A percentile compares a stretch with the other conserved stretches of the same genome.
Conservation (phyloP, 2,329 filamentous ascomycete species). For the Cladobotryum mycophilum region DNA sequence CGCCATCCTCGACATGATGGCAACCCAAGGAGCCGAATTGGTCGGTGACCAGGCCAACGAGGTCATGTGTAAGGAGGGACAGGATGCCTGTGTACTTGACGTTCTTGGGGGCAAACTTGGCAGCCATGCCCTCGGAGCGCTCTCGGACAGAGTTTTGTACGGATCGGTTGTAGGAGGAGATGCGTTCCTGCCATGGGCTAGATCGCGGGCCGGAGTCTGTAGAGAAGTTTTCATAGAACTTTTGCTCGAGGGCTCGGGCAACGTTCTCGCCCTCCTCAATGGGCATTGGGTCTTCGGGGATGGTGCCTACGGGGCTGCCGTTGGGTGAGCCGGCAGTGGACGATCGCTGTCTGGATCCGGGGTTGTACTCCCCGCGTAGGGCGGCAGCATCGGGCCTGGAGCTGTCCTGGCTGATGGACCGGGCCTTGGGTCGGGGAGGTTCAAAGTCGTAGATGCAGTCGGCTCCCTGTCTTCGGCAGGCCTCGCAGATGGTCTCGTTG, state of each 20-base stretch:
- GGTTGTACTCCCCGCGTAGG: slow-evolving; percentile 12
- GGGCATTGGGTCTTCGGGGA: slow-evolving; percentile 16
- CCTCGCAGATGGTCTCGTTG: slow-evolving; percentile 32
- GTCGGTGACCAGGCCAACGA: slow-evolving; percentile 24
- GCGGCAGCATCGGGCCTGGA: slow-evolving; percentile 13
- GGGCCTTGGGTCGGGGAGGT: slow-evolving; percentile 23
- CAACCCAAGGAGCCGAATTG: slow-evolving; percentile 26
- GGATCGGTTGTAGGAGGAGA: slow-evolving; percentile 15
- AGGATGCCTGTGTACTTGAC: slow-evolving; percentile 22
- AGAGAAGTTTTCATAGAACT: slow-evolving; percentile 25
- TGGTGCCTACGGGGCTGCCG: slow-evolving; percentile 18
- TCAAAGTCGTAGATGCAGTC: slow-evolving; percentile 35
- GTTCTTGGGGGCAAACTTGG: slow-evolving; percentile 16
- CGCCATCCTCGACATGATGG: slow-evolving; percentile 21
- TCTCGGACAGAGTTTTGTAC: slow-evolving; percentile 9
- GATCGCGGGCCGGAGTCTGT: slow-evolving; percentile 12
- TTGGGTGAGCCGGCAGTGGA: slow-evolving; percentile 19
- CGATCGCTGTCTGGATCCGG: slow-evolving; percentile 20
- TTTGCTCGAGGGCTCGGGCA: slow-evolving; percentile 23
- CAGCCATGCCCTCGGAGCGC: slow-evolving; percentile 13
- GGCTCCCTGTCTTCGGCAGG: slow-evolving; percentile 29
- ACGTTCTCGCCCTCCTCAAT: slow-evolving; percentile 22
- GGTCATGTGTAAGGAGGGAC: slow-evolving; percentile 24
- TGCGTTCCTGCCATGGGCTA: slow-evolving; percentile 18
- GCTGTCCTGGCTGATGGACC: slow-evolving; percentile 23